These are phyloP conservation scores for Emericellopsis terricola DNA, from an alignment of 495 filamentous ascomycete genomes.

Conservation along the genomic window DNA sequence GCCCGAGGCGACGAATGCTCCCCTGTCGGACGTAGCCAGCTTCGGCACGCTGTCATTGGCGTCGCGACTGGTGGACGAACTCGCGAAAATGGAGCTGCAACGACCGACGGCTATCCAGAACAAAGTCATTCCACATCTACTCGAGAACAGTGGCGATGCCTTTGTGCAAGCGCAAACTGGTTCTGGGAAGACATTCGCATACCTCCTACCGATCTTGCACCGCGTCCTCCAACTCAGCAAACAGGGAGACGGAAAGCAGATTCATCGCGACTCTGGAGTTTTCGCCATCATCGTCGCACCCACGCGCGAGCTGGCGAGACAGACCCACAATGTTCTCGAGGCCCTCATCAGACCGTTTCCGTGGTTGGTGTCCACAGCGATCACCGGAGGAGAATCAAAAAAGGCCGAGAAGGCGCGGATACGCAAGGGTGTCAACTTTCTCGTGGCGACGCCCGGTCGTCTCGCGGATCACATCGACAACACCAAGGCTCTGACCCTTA, in stretches of 20 bases:
- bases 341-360: slow-evolving; percentile 62
- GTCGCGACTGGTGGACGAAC: slow-evolving; percentile 54
- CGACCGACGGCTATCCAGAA: slow-evolving; percentile 91
- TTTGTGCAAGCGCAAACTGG: slow-evolving; percentile 96
- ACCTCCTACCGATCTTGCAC: slow-evolving; percentile 80
- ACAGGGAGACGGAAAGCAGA: slow-evolving; percentile 21
- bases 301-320: slow-evolving; percentile 82
- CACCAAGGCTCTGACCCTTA: slow-evolving; percentile 73
- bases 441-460: slow-evolving; percentile 85
- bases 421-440: slow-evolving; percentile 83
- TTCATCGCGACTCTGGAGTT: slow-evolving; percentile 69
- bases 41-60: slow-evolving; percentile 75
- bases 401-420: slow-evolving; percentile 89
- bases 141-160: slow-evolving; percentile 65
- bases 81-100: slow-evolving; percentile 73
- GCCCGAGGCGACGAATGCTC: slow-evolving; percentile 81
- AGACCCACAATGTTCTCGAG: slow-evolving; percentile 73
- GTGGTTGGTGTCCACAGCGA: slow-evolving; percentile 82
- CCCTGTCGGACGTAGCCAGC: slow-evolving; percentile 62
- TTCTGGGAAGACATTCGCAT: slow-evolving; percentile 91
- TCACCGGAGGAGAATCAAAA: slow-evolving; percentile 94
- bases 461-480: slow-evolving; percentile 82
- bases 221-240: slow-evolving; percentile 60
- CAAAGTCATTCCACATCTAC: slow-evolving; percentile 49
- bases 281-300: slow-evolving; percentile 87